Evolutionary conservation across 2,329 filamentous ascomycete genomes (phyloP).

Genomic region (Aspergillus ochraceoroseus): DNA sequence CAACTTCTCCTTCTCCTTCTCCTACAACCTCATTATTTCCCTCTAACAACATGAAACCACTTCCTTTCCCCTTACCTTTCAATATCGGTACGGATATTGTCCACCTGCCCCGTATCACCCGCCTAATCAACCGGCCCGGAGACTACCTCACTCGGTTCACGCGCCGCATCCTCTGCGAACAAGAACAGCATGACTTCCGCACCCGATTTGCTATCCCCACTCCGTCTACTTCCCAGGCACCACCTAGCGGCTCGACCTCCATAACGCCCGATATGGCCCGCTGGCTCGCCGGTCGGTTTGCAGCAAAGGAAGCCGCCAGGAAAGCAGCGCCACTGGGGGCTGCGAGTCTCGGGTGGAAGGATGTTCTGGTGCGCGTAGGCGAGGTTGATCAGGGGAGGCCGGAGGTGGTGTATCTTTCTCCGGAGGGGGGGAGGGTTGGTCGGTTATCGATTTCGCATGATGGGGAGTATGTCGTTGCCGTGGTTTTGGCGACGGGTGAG

Average conservation of each 20-base stretch:
- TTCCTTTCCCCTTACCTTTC: slow-evolving; percentile 56
- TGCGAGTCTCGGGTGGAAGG: slow-evolving; percentile 57
- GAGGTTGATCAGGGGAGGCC: slow-evolving; percentile 28
- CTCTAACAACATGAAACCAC: slow-evolving; percentile 29
- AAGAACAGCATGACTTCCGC: slow-evolving; percentile 39
- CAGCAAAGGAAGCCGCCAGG: slow-evolving; percentile 69
- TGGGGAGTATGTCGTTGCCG: slow-evolving; percentile 64
- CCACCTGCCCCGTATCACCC: slow-evolving; percentile 59
- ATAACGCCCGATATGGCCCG: slow-evolving; percentile 35
- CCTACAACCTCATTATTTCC: neutral
- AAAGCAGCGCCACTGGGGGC: slow-evolving; percentile 59
- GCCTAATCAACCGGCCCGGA: slow-evolving; percentile 49
- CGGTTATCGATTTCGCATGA: slow-evolving; percentile 83
- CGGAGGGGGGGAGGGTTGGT: slow-evolving; percentile 47
- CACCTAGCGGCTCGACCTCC: neutral
- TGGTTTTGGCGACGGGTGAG: slow-evolving; percentile 39
- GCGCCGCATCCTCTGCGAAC: slow-evolving; percentile 39
- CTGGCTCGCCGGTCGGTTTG: slow-evolving; percentile 54
- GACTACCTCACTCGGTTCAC: slow-evolving; percentile 39
- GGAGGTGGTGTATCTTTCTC: slow-evolving; percentile 37
- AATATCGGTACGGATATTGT: slow-evolving; percentile 77
- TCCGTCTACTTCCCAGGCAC: neutral
- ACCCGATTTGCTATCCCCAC: slow-evolving; percentile 28
- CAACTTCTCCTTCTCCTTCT: too few relatives aligned
- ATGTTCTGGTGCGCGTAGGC: slow-evolving; percentile 48